phyloP scores from a whole-genome alignment of 176 grass and related monocot genomes.

The Carex cristatella region DNA sequence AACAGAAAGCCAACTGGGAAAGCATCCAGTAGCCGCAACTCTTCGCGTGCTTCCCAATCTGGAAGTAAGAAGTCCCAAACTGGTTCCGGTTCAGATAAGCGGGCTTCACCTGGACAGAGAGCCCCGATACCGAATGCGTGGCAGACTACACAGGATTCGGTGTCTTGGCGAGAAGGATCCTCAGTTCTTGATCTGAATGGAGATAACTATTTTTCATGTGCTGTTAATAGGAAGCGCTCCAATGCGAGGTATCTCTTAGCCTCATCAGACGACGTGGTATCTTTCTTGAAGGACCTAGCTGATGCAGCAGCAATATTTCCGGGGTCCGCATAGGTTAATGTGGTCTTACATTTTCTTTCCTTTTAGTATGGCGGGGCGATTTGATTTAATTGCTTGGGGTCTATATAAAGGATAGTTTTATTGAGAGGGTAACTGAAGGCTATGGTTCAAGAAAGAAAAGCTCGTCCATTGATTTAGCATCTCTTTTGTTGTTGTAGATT shows the following conservation, averaged over 20 bases:
- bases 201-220: slow-evolving; percentile 98
- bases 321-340: background rate
- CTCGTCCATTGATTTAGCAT: slow-evolving; percentile 15
- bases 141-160: slow-evolving; percentile 36
- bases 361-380: background rate
- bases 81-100: slow-evolving; percentile 39
- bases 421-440: background rate
- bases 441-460: background rate
- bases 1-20: slow-evolving; percentile 38
- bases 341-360: background rate
- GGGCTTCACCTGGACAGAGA: slow-evolving; percentile 31
- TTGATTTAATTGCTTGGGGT: slow-evolving; percentile 14
- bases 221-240: slow-evolving; percentile 80
- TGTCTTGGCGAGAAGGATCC: slow-evolving; percentile 82
- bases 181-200: slow-evolving; percentile 93
- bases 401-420: slow-evolving; percentile 11
- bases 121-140: slow-evolving; percentile 31
- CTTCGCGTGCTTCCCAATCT: slow-evolving; percentile 46
- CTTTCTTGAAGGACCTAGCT: slow-evolving; percentile 74
- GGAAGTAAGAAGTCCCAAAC: slow-evolving; percentile 39
- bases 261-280: slow-evolving; percentile 79
- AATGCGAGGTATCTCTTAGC: slow-evolving; percentile 77
- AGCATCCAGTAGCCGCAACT: slow-evolving; percentile 55
- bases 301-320: slow-evolving; percentile 13
- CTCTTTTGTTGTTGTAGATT: slow-evolving; percentile 10